Evolutionary conservation across 2,329 filamentous ascomycete species (phyloP).

Genomic region (Pyrenophora tritici-repentis): DNA sequence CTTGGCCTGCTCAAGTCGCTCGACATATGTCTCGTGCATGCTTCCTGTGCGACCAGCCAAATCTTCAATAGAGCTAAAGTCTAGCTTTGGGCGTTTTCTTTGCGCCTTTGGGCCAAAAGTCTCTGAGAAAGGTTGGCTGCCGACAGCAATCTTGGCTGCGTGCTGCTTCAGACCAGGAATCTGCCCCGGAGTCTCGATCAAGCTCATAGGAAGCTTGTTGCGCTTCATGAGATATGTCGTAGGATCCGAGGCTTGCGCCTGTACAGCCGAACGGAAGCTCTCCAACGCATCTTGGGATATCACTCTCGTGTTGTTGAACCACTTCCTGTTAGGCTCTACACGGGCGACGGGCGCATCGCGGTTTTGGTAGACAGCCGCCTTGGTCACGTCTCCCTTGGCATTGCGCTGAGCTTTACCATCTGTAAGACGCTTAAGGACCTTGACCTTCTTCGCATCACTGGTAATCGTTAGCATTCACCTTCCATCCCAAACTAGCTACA

Average conservation of each 20-base stretch:
- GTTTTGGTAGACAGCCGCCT: conserved; percentile 83
- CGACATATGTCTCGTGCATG: conserved; percentile 80
- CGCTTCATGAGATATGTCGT: conserved; percentile 95
- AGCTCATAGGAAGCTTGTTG: conserved; percentile 94
- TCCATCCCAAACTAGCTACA: no score
- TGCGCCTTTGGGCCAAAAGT: conserved; percentile 95
- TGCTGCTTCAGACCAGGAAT: conserved; percentile 89
- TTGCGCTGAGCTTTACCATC: conserved; percentile 84
- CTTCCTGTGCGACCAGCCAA: conserved; percentile 79
- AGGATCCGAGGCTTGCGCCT: conserved; percentile 85
- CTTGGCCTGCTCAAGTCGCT: conserved; percentile 77
- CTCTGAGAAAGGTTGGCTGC: conserved; percentile 81
- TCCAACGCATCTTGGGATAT: conserved; percentile 88
- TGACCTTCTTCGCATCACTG: conserved; percentile 78
- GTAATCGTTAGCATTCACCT: neutral
- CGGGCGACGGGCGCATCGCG: conserved; percentile 79
- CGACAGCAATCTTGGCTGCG: conserved; percentile 89
- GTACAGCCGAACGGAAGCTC: conserved; percentile 89
- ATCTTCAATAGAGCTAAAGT: conserved; percentile 79
- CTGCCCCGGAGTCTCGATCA: conserved; percentile 77
- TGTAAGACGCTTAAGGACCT: conserved; percentile 87
- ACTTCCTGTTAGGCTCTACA: conserved; percentile 95
- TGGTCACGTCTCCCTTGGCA: conserved; percentile 79
- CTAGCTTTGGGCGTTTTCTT: conserved; percentile 88
- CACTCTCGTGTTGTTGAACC: conserved; percentile 93